Base-by-base conservation (phyloP, 2,329 filamentous ascomycete species). In the Clonostachys chloroleuca region DNA sequence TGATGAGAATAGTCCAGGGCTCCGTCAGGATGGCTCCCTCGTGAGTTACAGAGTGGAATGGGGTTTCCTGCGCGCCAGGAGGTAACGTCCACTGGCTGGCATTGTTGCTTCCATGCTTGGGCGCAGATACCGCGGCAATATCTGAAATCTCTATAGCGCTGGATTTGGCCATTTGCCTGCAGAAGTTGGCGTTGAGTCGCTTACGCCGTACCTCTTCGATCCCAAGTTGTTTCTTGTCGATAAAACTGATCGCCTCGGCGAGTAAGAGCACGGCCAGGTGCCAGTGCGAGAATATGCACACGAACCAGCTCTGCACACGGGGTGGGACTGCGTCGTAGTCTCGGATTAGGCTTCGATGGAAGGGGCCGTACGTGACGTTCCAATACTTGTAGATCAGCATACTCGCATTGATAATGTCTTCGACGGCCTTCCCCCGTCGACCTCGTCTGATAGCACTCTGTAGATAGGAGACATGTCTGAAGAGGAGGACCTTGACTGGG, bases 251-350 rank as follows among this genome's bases (percentile, higher is more conserved):
- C 1, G 74, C 60, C 45, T 83, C 78, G 20, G 77, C 75, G 3
- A 83, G 60, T 40, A 83, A 67, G 37, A 83, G 67, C 0, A 69
- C 67, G 3, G 71, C 79, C 0, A 83, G 69, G 48, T 81, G 75
- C 78, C 78, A 83, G 51, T 82, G 80, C 0, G 72, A 74, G 0
- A 72, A 66, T 34, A 83, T 69, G 45, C 78, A 75, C 8, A 80
- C 68, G 49, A 80, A 81, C 80, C 80, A 83, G 18, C 78, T 77
- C 53, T 79, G 77, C 4, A 82, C 70, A 6, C 74, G 73, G 2
- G 69, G 53, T 1, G 77, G 76, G 1, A 83, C 67, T 2, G 60
- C 54, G 30, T 71, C 62, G 45, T 79, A 78, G 51, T 76, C 57
- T 5, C 64, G 60, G 8, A 79, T 60, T 12, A 78, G 71, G 47